Conservation (phyloP, 148 eudicot genomes). For the Spergularia marina region DNA sequence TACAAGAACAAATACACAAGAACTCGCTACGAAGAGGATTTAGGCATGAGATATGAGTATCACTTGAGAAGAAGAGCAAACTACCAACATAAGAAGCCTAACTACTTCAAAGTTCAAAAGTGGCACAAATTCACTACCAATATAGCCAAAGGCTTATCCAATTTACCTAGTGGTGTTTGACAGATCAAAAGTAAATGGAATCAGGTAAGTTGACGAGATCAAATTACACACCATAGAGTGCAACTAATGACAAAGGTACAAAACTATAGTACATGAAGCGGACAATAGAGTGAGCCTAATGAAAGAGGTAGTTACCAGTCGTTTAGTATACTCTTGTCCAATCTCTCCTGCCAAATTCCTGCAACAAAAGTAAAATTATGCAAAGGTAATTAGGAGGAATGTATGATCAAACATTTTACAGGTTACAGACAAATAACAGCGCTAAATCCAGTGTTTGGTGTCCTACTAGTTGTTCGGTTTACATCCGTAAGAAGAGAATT, state of each 20-base stretch:
- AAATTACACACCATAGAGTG: neutral
- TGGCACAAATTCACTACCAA: neutral
- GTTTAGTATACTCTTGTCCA: conserved; percentile 63
- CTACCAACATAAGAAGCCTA: neutral
- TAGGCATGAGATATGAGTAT: neutral
- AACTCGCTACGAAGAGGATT: neutral
- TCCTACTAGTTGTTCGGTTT: too few relatives aligned
- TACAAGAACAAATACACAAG: neutral
- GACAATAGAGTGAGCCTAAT: neutral
- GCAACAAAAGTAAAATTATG: conserved; percentile 6
- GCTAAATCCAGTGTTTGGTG: too few relatives aligned
- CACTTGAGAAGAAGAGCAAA: neutral
- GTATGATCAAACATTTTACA: neutral
- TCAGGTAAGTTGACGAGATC: too few relatives aligned
- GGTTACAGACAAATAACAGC: neutral
- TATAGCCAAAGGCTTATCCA: neutral
- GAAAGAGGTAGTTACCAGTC: conserved; percentile 48
- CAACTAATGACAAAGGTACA: neutral
- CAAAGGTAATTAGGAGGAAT: conserved; percentile 1
- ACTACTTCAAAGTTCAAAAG: too few relatives aligned
- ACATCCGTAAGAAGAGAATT: too few relatives aligned
- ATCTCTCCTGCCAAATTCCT: conserved; percentile 99
- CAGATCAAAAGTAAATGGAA: neutral
- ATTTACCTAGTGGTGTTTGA: neutral
- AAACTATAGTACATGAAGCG: neutral